Evolutionary conservation across 768 basidiomycete genomes (phyloP), one percentile per base, ranked within the genome.

Genomic region (Suillus occidentalis): DNA sequence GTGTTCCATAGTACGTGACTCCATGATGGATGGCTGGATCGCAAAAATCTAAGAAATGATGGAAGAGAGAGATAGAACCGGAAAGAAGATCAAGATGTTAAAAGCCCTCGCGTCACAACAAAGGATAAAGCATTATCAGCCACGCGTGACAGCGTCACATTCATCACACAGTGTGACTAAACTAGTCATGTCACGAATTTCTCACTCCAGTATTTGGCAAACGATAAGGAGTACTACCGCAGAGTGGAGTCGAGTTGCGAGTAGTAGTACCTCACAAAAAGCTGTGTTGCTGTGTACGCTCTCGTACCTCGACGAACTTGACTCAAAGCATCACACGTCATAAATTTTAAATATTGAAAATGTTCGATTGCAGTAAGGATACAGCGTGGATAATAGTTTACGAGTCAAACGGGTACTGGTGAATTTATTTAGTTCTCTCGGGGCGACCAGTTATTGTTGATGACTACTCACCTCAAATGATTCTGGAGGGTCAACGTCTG

Each of bases 401-500:
- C 73, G 86, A 79, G 69, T 88, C 89, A 69, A 94, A 94, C 12
- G 86, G 89, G 73, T 93, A 93, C 92, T 93, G 10, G 68, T 31
- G n/a, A 20, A 42, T 65, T 28, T 64, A 79, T 75, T 49, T 66
- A 60, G 61, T 52, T 31, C 5, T 36, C 63, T 49, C 5, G 18
- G 52, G 56, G 34, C 13, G 53, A 58, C 64, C n/a, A 49, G 49
- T 16, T 0, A 18, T 6, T 28, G 25, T 20, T 20, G 13, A 42
- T 31, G 2, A 8, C 2, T 57, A 80, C 90, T 65, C 70, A 94
- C 93, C 88, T 96, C 93, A 71, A 97, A 97, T 31, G 91, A 75
- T 71, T 83, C 84, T 72, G 95, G 95, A 14, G 88, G 85, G 50
- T 87, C 89, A 31, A 86, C 88, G 71, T 95, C 93, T 10, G 88